Percentiles rank a stretch among this genome's conserved stretches.
Evolutionary conservation across 345 rosid genomes (phyloP).

Genomic region (Populus davidiana): DNA sequence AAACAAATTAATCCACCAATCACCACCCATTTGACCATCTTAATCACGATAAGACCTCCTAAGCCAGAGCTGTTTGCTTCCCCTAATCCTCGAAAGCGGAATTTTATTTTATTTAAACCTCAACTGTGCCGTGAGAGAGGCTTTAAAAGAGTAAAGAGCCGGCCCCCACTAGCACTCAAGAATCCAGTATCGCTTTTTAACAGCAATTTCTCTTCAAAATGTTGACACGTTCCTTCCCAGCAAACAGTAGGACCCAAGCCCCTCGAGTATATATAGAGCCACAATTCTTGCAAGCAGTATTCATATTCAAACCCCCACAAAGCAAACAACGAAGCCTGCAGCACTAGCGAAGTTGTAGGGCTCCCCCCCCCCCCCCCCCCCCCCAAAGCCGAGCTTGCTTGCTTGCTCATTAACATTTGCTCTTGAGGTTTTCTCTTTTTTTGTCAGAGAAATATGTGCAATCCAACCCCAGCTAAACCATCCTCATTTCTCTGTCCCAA

Average conservation of each 20-base stretch:
- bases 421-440: not conserved
- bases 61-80: not conserved
- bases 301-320: not conserved
- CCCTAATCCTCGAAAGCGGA: no score
- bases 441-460: conserved; percentile 41
- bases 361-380: no score
- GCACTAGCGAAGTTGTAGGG: not conserved
- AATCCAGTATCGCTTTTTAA: not conserved
- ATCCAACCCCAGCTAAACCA: conserved; percentile 56
- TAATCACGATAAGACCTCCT: not conserved
- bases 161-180: conserved; percentile 3
- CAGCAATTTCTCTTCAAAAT: not conserved
- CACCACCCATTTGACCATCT: not conserved
- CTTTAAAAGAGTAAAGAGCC: not conserved
- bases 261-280: conserved; percentile 43
- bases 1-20: conserved; percentile 16
- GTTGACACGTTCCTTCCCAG: conserved; percentile 32
- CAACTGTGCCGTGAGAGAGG: no score
- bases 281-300: not conserved
- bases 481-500: conserved; percentile 44
- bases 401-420: not conserved
- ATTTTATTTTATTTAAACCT: no score
- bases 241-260: conserved; percentile 27
- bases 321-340: not conserved
- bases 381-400: no score